Evolutionary conservation across 2,329 filamentous ascomycete species (phyloP), one percentile per base, ranked within the genome.

Genomic region (Fusarium sterilihyphosum): DNA sequence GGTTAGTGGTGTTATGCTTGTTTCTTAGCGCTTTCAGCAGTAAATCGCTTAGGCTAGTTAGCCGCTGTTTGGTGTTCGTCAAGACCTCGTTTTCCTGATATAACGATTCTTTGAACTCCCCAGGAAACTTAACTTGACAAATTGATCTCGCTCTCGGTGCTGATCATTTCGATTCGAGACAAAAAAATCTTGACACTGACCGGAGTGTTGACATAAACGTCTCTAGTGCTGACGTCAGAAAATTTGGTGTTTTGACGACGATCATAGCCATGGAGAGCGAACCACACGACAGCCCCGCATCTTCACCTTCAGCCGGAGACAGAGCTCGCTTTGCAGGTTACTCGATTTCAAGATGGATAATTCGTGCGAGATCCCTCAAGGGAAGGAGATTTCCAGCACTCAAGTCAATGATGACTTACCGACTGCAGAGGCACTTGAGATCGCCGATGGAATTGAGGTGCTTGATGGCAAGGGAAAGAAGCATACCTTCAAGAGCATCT

Each of bases 401-500:
- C 18, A 29, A 13, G 60, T 69, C 41, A 73, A 73, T 24, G 67
- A 74, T 17, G 35, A 57, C 3, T 22, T 54, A 0, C 72, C 71
- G 12, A 49, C 60, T 14, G 10, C 33, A 5, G 50, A 65, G 1
- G 40, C 43, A 8, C 46, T 74, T 1, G n/a, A 58, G 11, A 31
- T 40, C 7, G 72, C 56, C 2, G 47, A 62, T 16, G 17, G 17
- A 11, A 47, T 73, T 18, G 68, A 72, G n/a, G 11, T 74, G 3
- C 33, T 61, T 12, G 72, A 75, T 5, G 43, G 57, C 7, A 33
- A 74, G 13, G 43, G 50, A 29, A 35, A 33, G 16, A 57, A 49
- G 8, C 72, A 74, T 35, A 40, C 61, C 1, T 74, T 74, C 37
- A 63, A 54, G 22, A 75, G 68, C 41, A 46, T 70, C 24, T 74